A percentile compares a stretch with the other conserved stretches of the same genome.
These are phyloP conservation scores for Candida sanyiensis DNA, from an alignment of 805 yeast species.

Conservation along the genomic window DNA sequence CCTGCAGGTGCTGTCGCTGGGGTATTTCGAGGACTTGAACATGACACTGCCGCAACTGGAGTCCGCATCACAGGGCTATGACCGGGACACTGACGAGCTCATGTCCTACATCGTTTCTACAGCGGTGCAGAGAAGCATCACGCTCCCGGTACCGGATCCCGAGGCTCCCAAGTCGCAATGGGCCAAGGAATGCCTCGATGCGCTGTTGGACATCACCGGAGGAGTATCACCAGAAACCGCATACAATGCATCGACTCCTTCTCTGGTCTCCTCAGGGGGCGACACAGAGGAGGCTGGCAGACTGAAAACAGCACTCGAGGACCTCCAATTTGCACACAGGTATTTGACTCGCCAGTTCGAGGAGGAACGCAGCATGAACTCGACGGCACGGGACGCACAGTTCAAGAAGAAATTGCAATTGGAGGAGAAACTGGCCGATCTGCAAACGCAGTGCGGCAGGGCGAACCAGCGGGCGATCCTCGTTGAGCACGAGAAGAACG, in stretches of 20 bases:
- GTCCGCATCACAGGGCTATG: constrained; percentile 1
- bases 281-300: constrained; percentile 1
- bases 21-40: constrained; percentile 21
- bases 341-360: constrained; percentile 65
- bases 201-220: constrained; percentile 8
- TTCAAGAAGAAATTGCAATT: constrained; percentile 44
- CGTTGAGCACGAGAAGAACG: constrained; percentile 33
- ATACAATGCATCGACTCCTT: neutral
- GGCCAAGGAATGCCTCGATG: constrained; percentile 24
- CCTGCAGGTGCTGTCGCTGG: constrained; percentile 17
- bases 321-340: constrained; percentile 65
- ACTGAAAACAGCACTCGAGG: constrained; percentile 53
- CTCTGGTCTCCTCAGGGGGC: too few species aligned
- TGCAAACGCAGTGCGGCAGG: constrained; percentile 32
- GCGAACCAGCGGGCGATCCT: constrained; percentile 32
- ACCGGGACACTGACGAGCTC: constrained; percentile 20
- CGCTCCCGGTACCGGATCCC: constrained; percentile 20
- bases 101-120: constrained; percentile 23
- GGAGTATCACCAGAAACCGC: too few species aligned
- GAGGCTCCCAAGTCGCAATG: constrained; percentile 16
- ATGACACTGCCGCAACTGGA: neutral
- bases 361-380: constrained; percentile 53
- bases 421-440: constrained; percentile 44
- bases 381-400: constrained; percentile 46
- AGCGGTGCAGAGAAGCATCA: constrained; percentile 23